Evolutionary conservation across 2,329 filamentous ascomycete genomes (phyloP).

Genomic region (Neofusicoccum parvum): DNA sequence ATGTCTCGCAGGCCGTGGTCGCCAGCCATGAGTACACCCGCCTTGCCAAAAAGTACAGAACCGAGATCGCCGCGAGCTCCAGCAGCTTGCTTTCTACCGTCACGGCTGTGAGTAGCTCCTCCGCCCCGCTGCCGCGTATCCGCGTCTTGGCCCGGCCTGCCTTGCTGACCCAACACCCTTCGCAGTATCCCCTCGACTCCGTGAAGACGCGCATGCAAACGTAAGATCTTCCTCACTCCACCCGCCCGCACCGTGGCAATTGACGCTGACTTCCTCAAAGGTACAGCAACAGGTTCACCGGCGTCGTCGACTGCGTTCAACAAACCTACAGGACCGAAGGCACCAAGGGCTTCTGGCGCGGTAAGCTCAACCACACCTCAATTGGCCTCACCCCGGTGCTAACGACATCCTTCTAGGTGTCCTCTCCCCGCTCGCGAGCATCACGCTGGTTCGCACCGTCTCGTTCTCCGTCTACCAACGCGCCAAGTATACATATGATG

Average conservation of each 20-base stretch:
- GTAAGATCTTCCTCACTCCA: conserved; percentile 30
- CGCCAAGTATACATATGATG: conserved; percentile 72
- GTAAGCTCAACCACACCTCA: conserved; percentile 43
- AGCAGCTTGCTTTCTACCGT: conserved; percentile 79
- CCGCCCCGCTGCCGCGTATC: neutral
- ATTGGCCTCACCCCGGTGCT: conserved; percentile 21
- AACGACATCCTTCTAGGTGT: conserved; percentile 56
- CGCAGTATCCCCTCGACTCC: conserved; percentile 77
- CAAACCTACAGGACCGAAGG: conserved; percentile 68
- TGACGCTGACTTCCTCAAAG: conserved; percentile 25
- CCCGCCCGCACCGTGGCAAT: neutral
- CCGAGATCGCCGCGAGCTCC: conserved; percentile 75
- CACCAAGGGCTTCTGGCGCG: conserved; percentile 54
- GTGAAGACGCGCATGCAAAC: conserved; percentile 90
- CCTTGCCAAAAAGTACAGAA: conserved; percentile 76
- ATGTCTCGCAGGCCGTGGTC: conserved; percentile 12
- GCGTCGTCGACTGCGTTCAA: conserved; percentile 71
- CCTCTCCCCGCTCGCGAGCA: conserved; percentile 76
- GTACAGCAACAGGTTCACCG: conserved; percentile 67
- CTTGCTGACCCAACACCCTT: conserved; percentile 27
- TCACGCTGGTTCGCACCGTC: conserved; percentile 75
- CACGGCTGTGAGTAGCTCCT: conserved; percentile 56
- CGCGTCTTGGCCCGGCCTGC: neutral
- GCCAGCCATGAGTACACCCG: conserved; percentile 32
- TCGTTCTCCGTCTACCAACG: conserved; percentile 80